phyloP scores from a whole-genome alignment of 805 yeast species.

The Saturnispora galanensis region DNA sequence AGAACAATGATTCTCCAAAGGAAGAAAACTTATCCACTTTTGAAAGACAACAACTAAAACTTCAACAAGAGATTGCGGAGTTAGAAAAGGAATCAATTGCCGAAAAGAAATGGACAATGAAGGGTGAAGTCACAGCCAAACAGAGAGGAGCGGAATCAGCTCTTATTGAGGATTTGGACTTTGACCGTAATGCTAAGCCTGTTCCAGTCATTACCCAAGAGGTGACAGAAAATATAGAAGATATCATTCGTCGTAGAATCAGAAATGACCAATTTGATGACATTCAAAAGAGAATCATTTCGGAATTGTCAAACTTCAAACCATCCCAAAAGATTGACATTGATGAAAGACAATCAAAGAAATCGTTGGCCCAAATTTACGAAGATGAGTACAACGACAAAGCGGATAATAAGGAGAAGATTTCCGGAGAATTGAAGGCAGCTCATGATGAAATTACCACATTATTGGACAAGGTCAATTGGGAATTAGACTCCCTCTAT shows the following conservation, averaged over 20 bases:
- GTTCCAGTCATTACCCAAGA: conserved; percentile 92
- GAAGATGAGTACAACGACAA: conserved; percentile 63
- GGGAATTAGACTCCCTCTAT: conserved; percentile 76
- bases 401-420: conserved; percentile 29
- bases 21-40: conserved; percentile 51
- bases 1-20: conserved; percentile 17
- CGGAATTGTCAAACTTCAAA: conserved; percentile 55
- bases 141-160: conserved; percentile 81
- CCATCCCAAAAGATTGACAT: conserved; percentile 50
- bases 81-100: conserved; percentile 84
- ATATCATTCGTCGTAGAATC: conserved; percentile 76
- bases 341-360: conserved; percentile 73
- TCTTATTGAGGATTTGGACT: conserved; percentile 71
- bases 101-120: conserved; percentile 87
- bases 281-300: conserved; percentile 59
- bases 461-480: conserved; percentile 50
- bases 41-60: conserved; percentile 70
- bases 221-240: conserved; percentile 78
- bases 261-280: conserved; percentile 74
- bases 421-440: conserved; percentile 51
- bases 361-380: conserved; percentile 84
- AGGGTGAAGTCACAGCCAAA: conserved; percentile 79
- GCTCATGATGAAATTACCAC: conserved; percentile 73
- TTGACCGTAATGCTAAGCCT: conserved; percentile 90
- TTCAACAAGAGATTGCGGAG: conserved; percentile 66